phyloP scores from a whole-genome alignment of 352 stramenopile genomes.

The Globisporangium recalcitrans region DNA sequence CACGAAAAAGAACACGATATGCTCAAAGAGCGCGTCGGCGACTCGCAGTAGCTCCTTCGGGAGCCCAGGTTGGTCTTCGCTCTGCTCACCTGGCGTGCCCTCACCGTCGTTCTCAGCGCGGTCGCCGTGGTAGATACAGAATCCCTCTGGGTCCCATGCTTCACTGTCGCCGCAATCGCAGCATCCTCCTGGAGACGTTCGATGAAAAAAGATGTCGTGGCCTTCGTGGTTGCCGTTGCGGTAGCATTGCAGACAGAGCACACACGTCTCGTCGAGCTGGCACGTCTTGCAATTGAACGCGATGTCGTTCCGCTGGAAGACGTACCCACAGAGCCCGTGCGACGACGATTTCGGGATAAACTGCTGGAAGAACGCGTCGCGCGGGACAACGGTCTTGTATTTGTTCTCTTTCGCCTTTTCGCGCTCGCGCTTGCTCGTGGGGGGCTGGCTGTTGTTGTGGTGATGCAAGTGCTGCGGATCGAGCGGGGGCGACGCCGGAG shows the following conservation, averaged over 20 bases:
- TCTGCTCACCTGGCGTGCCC: slow-evolving; percentile 18
- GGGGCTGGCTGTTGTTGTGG: background rate
- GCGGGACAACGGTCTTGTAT: slow-evolving; percentile 23
- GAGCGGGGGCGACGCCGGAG: slow-evolving; percentile 14
- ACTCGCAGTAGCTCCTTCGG: slow-evolving; percentile 42
- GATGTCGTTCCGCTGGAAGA: slow-evolving; percentile 97
- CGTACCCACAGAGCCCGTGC: slow-evolving; percentile 89
- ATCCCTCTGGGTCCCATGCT: slow-evolving; percentile 93
- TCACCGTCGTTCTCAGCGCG: slow-evolving; percentile 19
- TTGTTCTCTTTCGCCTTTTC: slow-evolving; percentile 7
- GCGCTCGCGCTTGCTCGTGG: slow-evolving; percentile 12
- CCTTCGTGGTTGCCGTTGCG: slow-evolving; percentile 92
- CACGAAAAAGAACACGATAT: slow-evolving; percentile 63
- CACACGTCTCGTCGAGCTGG: slow-evolving; percentile 96
- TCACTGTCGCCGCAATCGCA: slow-evolving; percentile 98
- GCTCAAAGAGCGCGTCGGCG: slow-evolving; percentile 60
- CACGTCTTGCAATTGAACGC: slow-evolving; percentile 98
- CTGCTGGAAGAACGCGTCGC: slow-evolving; percentile 51
- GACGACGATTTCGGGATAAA: slow-evolving; percentile 53
- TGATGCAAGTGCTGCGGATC: slow-evolving; percentile 11
- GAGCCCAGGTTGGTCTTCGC: slow-evolving; percentile 21
- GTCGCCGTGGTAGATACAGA: slow-evolving; percentile 89
- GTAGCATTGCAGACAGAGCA: slow-evolving; percentile 96
- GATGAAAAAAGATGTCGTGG: slow-evolving; percentile 89
- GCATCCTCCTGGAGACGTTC: slow-evolving; percentile 79